Conservation (phyloP, 2,329 filamentous ascomycete genomes). For the Zalaria sp. region DNA sequence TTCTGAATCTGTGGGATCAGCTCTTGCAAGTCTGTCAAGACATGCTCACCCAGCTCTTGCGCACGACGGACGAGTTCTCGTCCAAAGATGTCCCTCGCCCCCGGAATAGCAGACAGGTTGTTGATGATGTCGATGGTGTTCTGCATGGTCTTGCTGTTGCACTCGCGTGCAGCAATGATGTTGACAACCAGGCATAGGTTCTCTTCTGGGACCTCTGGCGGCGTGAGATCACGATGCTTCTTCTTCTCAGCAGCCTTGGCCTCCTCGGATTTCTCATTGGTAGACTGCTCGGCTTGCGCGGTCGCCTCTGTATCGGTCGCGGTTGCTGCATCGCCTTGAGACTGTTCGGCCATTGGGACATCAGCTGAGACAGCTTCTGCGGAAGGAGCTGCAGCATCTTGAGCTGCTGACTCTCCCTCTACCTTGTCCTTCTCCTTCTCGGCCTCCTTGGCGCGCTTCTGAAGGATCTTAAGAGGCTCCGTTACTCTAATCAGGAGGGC, state of each 20-base stretch:
- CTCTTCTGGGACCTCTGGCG: slow-evolving; percentile 73
- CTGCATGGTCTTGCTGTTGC: slow-evolving; percentile 93
- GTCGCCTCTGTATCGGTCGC: slow-evolving; percentile 8
- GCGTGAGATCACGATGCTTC: slow-evolving; percentile 52
- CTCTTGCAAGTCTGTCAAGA: slow-evolving; percentile 71
- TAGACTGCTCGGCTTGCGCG: slow-evolving; percentile 9
- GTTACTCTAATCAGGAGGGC: slow-evolving; percentile 80
- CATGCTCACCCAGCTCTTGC: slow-evolving; percentile 68
- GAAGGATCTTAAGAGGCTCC: slow-evolving; percentile 63
- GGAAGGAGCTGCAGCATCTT: slow-evolving; percentile 7
- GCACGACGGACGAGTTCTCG: slow-evolving; percentile 82
- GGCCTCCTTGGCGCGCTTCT: slow-evolving; percentile 67
- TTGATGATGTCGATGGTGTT: slow-evolving; percentile 98
- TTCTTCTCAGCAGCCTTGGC: slow-evolving; percentile 33
- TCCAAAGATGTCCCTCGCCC: slow-evolving; percentile 82
- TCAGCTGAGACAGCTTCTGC: slow-evolving; percentile 6
- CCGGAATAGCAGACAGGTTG: slow-evolving; percentile 85
- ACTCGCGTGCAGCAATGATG: slow-evolving; percentile 90
- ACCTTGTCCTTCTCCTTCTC: slow-evolving; percentile 31
- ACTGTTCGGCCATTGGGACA: slow-evolving; percentile 8
- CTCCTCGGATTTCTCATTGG: slow-evolving; percentile 23
- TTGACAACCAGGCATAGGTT: slow-evolving; percentile 92
- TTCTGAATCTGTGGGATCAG: slow-evolving; percentile 75
- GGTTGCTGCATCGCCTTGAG: slow-evolving; percentile 3
- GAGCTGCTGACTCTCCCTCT: slow-evolving; percentile 12